Conservation (phyloP, 2,329 filamentous ascomycete species). For the Alternaria sp. region DNA sequence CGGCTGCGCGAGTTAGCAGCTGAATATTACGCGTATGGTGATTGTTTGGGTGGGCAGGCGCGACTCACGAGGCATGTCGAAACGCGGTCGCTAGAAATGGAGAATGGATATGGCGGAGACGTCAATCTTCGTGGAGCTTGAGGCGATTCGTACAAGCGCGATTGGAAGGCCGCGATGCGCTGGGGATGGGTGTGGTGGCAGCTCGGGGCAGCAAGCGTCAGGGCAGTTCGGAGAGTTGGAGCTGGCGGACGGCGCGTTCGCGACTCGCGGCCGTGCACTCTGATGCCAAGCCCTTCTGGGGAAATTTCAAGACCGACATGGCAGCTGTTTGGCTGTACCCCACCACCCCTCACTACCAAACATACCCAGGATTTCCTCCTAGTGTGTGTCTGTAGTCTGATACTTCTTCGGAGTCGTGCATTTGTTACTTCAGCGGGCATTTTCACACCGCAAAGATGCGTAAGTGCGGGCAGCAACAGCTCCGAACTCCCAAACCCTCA, state of each 20-base stretch:
- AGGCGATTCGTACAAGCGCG: slow-evolving; percentile 1
- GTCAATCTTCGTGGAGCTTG: slow-evolving; percentile 7
- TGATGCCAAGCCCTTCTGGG: slow-evolving; percentile 27
- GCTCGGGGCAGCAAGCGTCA: background rate
- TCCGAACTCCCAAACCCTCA: slow-evolving; percentile 13
- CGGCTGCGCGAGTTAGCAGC: slow-evolving; percentile 42
- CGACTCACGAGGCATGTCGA: slow-evolving; percentile 45
- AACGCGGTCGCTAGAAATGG: slow-evolving; percentile 16
- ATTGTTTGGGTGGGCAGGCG: slow-evolving; percentile 4
- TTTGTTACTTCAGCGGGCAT: slow-evolving; percentile 12
- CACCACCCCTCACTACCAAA: slow-evolving; percentile 35
- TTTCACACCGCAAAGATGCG: slow-evolving; percentile 48
- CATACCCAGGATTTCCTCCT: slow-evolving; percentile 8
- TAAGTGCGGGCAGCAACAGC: slow-evolving; percentile 33
- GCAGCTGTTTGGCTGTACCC: slow-evolving; percentile 30
- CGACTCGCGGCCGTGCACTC: slow-evolving; percentile 20
- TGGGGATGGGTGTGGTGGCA: slow-evolving; percentile 7
- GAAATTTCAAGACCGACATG: slow-evolving; percentile 33
- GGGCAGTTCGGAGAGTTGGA: slow-evolving; percentile 8
- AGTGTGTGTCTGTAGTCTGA: slow-evolving; percentile 6
- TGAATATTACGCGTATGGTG: slow-evolving; percentile 2
- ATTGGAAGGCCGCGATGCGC: slow-evolving; percentile 15
- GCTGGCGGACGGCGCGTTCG: slow-evolving; percentile 21
- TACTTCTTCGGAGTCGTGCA: slow-evolving; percentile 1
- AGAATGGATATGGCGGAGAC: background rate